Evolutionary conservation across 495 filamentous ascomycete species (phyloP).

Genomic region (Polyplosphaeria fusca): DNA sequence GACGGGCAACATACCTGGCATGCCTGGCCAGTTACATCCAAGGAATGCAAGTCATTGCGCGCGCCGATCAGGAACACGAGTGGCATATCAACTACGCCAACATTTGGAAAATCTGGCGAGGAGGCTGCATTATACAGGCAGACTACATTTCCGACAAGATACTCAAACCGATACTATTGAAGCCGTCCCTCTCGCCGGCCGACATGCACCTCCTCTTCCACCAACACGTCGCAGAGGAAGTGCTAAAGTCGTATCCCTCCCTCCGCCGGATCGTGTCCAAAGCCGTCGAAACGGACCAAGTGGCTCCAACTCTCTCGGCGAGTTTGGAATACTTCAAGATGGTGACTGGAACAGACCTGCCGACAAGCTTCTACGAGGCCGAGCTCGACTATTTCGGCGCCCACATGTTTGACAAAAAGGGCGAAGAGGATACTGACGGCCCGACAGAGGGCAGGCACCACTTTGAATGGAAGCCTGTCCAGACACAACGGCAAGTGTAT

Average conservation of each 20-base stretch:
- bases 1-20: constrained; percentile 58
- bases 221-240: constrained; percentile 50
- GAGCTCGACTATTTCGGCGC: constrained; percentile 75
- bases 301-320: constrained; percentile 61
- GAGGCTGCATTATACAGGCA: constrained; percentile 70
- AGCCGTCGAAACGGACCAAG: constrained; percentile 58
- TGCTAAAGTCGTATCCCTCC: constrained; percentile 50
- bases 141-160: constrained; percentile 61
- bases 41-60: constrained; percentile 64
- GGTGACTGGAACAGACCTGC: constrained; percentile 46
- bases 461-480: constrained; percentile 56
- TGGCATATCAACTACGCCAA: constrained; percentile 61
- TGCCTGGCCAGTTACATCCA: constrained; percentile 65
- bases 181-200: constrained; percentile 2
- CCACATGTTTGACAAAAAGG: constrained; percentile 61
- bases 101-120: constrained; percentile 67
- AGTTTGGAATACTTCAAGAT: constrained; percentile 72
- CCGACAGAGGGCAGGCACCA: constrained; percentile 53
- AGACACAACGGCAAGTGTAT: constrained; percentile 4
- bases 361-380: constrained; percentile 71
- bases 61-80: constrained; percentile 56
- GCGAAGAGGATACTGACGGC: constrained; percentile 45
- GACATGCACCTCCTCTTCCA: constrained; percentile 49
- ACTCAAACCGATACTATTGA: constrained; percentile 45
- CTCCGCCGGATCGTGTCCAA: constrained; percentile 59